A percentile compares a stretch with the other conserved stretches of the same genome.
Evolutionary conservation across 2,329 filamentous ascomycete genomes (phyloP).

Genomic region (Beauveria sp.): DNA sequence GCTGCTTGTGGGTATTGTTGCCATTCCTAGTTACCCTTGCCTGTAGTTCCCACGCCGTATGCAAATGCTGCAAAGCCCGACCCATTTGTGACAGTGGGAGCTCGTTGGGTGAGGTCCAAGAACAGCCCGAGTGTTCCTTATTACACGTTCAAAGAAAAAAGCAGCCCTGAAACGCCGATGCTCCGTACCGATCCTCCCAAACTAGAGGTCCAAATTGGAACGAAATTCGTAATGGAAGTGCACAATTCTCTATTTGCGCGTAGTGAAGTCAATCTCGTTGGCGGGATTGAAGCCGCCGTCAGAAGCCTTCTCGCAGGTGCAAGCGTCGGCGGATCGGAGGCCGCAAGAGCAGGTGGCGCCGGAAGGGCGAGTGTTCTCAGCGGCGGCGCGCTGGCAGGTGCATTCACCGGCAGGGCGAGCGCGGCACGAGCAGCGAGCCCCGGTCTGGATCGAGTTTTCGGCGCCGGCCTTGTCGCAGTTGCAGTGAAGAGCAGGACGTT

Average conservation of each 20-base stretch:
- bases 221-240: background rate
- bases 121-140: background rate
- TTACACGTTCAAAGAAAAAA: background rate
- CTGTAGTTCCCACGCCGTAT: background rate
- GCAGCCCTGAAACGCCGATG: background rate
- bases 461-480: conserved; percentile 66
- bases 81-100: background rate
- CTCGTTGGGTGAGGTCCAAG: background rate
- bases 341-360: conserved; percentile 71
- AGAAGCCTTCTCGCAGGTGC: conserved; percentile 74
- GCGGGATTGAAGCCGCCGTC: conserved; percentile 53
- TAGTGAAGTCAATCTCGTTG: conserved; percentile 84
- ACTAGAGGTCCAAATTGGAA: background rate
- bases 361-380: conserved; percentile 57
- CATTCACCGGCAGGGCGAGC: conserved; percentile 72
- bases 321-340: conserved; percentile 60
- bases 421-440: conserved; percentile 76
- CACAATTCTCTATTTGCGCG: conserved; percentile 38
- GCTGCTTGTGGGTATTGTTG: background rate
- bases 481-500: conserved; percentile 81
- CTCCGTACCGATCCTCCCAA: background rate
- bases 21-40: background rate
- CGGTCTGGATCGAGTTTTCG: conserved; percentile 63
- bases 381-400: conserved; percentile 65
- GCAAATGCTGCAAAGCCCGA: conserved; percentile 1